Percentiles rank a stretch among this genome's conserved stretches.
Evolutionary conservation across 441 rosid species (phyloP).

Genomic region (Lepidium campestre): DNA sequence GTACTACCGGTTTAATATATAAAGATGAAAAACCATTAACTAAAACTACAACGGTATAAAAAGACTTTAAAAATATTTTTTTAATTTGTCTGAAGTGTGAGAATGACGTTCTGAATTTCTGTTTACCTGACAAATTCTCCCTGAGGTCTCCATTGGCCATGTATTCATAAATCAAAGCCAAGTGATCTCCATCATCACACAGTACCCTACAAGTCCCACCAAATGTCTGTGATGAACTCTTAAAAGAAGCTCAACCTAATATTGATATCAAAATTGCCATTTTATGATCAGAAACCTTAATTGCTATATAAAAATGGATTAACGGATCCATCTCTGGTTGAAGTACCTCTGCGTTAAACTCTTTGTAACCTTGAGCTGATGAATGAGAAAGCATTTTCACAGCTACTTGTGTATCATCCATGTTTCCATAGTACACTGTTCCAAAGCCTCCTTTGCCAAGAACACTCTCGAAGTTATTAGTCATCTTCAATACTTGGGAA

Average conservation of each 20-base stretch:
- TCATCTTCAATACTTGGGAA: slow-evolving; percentile 25
- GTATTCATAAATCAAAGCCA: slow-evolving; percentile 46
- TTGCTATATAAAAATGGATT: neutral
- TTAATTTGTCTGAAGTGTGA: too few species aligned
- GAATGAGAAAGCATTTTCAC: slow-evolving; percentile 44
- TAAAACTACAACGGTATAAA: too few species aligned
- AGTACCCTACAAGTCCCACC: slow-evolving; percentile 39
- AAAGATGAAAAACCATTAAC: too few species aligned
- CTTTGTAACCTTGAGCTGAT: slow-evolving; percentile 40
- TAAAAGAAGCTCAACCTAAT: slow-evolving; percentile 31
- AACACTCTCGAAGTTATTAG: slow-evolving; percentile 29
- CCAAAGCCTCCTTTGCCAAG: slow-evolving; percentile 39
- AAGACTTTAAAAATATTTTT: too few species aligned
- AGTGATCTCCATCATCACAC: slow-evolving; percentile 35
- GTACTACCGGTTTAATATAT: too few species aligned
- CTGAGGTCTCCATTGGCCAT: slow-evolving; percentile 42
- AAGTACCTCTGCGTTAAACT: slow-evolving; percentile 39
- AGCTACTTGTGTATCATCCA: slow-evolving; percentile 30
- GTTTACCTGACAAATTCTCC: slow-evolving; percentile 33
- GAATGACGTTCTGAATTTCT: too few species aligned
- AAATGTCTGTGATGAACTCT: slow-evolving; percentile 41
- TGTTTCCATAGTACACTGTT: slow-evolving; percentile 34
- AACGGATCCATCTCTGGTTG: neutral
- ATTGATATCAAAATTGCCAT: neutral
- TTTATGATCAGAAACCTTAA: neutral